Percentiles rank a stretch among this genome's conserved stretches.
phyloP scores from a whole-genome alignment of 192 early-diverging fungal species.

The Coemansia javaensis region DNA sequence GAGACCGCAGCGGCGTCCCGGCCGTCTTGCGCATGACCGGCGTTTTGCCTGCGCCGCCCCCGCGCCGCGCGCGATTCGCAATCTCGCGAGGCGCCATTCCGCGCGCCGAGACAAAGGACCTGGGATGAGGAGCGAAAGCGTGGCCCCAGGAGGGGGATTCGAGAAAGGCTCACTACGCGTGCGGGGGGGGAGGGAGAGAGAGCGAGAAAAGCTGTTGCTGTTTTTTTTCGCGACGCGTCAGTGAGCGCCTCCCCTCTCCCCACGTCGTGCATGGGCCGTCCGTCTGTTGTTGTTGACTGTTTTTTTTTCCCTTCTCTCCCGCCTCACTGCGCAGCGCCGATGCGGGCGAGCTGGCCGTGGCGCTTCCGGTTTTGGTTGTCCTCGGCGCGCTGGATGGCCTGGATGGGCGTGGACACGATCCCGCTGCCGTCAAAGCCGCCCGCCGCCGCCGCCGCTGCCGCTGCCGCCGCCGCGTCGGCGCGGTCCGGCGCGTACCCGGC shows the following conservation, averaged over 20 bases:
- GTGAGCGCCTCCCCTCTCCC: too few species aligned
- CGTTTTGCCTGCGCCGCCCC: conserved; percentile 9
- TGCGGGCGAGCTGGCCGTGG: not conserved
- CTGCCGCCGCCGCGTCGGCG: too few species aligned
- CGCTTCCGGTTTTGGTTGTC: conserved; percentile 24
- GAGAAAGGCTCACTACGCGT: not conserved
- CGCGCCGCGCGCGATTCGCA: conserved; percentile 29
- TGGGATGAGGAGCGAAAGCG: too few species aligned
- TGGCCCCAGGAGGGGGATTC: too few species aligned
- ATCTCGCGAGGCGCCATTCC: conserved; percentile 12
- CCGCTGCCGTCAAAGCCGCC: conserved; percentile 5
- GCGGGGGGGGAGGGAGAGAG: too few species aligned
- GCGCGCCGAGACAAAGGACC: too few species aligned
- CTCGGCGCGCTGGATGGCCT: conserved; percentile 36
- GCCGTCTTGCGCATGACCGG: conserved; percentile 30
- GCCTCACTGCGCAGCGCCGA: not conserved
- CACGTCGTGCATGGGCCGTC: too few species aligned
- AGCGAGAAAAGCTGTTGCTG: too few species aligned
- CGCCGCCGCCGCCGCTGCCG: conserved; percentile 1
- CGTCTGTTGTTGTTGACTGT: not conserved
- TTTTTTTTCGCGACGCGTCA: too few species aligned
- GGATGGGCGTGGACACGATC: conserved; percentile 21
- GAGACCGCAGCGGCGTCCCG: conserved; percentile 2
- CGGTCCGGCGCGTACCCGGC: conserved; percentile 27
- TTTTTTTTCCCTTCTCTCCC: not conserved